Conservation (phyloP, 768 basidiomycete genomes). For the Obba rivulosa region DNA sequence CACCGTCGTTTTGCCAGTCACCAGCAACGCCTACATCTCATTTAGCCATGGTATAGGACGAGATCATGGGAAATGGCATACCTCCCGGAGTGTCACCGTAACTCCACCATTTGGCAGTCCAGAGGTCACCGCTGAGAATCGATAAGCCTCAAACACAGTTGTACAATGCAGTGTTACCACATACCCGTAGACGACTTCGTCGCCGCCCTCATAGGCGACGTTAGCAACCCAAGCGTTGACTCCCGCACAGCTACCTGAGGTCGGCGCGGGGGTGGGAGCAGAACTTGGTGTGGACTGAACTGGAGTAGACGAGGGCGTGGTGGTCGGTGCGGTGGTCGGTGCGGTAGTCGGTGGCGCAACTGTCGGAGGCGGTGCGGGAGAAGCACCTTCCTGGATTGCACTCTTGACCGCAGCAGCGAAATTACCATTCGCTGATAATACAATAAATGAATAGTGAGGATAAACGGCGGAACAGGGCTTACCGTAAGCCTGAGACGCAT, state of each 20-base stretch:
- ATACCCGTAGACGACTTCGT: constrained; percentile 17
- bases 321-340: constrained; percentile 4
- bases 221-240: constrained; percentile 22
- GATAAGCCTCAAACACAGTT: neutral
- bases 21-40: constrained; percentile 15
- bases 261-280: constrained; percentile 5
- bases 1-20: constrained; percentile 22
- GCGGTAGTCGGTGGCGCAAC: constrained; percentile 2
- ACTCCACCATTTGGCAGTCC: constrained; percentile 26
- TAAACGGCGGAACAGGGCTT: neutral
- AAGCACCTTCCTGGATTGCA: constrained; percentile 12
- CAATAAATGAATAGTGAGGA: too few species aligned
- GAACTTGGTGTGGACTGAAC: constrained; percentile 8
- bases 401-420: constrained; percentile 21
- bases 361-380: neutral
- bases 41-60: neutral
- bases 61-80: neutral
- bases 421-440: constrained; percentile 21
- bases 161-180: neutral
- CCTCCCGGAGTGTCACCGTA: constrained; percentile 23
- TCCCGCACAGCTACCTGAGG: constrained; percentile 18
- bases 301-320: constrained; percentile 8
- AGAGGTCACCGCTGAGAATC: constrained; percentile 17
- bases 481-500: constrained; percentile 25
- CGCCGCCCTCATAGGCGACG: constrained; percentile 24